Evolutionary conservation across 1,284 basidiomycete species (phyloP), one percentile per base, ranked within the genome.

Genomic region (Pisolithus thermaeus): DNA sequence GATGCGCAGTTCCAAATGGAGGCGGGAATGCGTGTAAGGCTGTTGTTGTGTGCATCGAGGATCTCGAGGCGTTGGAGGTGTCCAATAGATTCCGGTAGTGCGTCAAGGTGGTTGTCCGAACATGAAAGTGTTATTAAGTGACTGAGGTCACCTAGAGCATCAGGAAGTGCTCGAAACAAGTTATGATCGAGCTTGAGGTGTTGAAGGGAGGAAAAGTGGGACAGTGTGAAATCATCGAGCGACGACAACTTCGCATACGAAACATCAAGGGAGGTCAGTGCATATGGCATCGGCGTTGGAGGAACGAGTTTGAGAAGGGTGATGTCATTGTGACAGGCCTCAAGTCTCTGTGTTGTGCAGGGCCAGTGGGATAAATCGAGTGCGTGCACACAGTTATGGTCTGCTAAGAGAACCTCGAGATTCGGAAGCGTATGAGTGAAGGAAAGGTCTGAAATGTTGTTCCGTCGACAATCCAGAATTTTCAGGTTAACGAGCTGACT

Each of bases 1-100:
- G 79, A 81, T 0, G 81, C 75, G 68, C 95, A 98, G 42, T 84
- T 78, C 97, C 97, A 99, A 5, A 99, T 69, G 28, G 81, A 75
- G 14, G 72, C 71, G 0, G 94, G 92, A 0, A 98, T 71, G 58
- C 86, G 81, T 20, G 78, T 81, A 47, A 99, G 73, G 60, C 90
- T 91, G 72, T 99, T 99, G 66, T 94, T 95, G 64, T 97, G 95
- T 3, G 89, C 84, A 60, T 97, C 90, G 41, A 98, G 76, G 3
- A 72, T 73, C 58, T 84, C 79, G n/a, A 99, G 79, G 49, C 81
- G 84, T 66, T 83, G 80, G 50, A 99, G 74, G 16, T 76, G 73
- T 25, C 93, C 92, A 47, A 99, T 85, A 38, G 80, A 83, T 14
- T 77, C 70, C 0, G 97, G 97, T 0, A 99, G 74, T 16, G 78